phyloP scores from a whole-genome alignment of 2,329 filamentous ascomycete genomes.

The Colletotrichum lentis region DNA sequence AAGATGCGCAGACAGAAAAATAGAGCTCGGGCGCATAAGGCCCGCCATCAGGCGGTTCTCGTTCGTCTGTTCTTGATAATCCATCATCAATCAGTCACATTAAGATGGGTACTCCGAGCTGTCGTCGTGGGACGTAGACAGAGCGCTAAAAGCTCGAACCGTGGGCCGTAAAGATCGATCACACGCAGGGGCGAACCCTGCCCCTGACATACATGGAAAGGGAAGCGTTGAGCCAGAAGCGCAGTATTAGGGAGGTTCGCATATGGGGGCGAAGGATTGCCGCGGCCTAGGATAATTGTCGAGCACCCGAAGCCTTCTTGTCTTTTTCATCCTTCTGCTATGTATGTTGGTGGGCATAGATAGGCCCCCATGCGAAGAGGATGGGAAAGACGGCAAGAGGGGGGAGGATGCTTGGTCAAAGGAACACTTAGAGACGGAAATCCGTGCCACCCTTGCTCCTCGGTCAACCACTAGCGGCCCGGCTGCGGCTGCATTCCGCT shows the following conservation, averaged over 20 bases:
- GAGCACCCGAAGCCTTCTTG: not conserved
- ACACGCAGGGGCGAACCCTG: constrained; percentile 5
- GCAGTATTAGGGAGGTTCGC: constrained; percentile 2
- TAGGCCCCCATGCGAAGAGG: constrained; percentile 12
- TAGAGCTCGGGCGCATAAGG: not conserved
- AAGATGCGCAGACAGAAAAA: not conserved
- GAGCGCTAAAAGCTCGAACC: constrained; percentile 29
- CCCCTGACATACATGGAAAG: constrained; percentile 12
- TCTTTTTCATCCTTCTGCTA: not conserved
- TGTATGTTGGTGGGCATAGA: not conserved
- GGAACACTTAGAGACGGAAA: constrained; percentile 11
- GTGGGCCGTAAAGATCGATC: constrained; percentile 33
- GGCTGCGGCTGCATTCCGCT: constrained; percentile 21
- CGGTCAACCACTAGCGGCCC: constrained; percentile 12
- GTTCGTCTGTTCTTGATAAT: constrained; percentile 6
- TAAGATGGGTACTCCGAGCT: constrained; percentile 4
- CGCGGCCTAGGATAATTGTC: constrained; percentile 1
- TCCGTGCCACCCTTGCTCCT: constrained; percentile 34
- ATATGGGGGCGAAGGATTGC: constrained; percentile 23
- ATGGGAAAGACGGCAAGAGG: not conserved
- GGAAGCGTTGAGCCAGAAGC: constrained; percentile 14
- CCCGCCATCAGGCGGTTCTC: constrained; percentile 19
- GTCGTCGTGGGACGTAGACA: constrained; percentile 15
- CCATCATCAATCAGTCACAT: constrained; percentile 11
- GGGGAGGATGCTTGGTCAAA: not conserved